phyloP scores from a whole-genome alignment of 2,329 filamentous ascomycete species.

The Huntiella moniliformis region DNA sequence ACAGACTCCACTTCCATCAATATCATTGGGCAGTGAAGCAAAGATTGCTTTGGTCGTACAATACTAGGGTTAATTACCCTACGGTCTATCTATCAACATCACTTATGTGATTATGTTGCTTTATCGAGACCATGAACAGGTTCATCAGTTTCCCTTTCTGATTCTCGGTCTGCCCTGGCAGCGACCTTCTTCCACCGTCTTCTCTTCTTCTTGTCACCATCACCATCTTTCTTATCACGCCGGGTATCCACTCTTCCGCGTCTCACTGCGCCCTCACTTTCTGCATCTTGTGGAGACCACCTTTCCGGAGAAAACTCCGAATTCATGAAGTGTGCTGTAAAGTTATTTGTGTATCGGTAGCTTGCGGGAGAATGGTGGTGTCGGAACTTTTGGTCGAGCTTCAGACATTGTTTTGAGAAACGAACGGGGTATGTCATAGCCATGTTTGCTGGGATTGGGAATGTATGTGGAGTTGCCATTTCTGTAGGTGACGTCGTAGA shows the following conservation, averaged over 20 bases:
- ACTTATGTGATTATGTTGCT: too few relatives aligned
- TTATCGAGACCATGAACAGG: too few relatives aligned
- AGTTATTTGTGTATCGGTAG: conserved; percentile 49
- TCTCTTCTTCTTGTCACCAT: background rate
- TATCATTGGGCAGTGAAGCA: too few relatives aligned
- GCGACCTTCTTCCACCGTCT: background rate
- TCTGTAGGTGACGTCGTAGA: too few relatives aligned
- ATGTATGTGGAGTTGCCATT: too few relatives aligned
- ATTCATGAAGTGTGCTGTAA: conserved; percentile 48
- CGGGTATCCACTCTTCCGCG: too few relatives aligned
- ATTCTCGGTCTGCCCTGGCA: background rate
- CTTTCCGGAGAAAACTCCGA: conserved; percentile 31
- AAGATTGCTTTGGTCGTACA: too few relatives aligned
- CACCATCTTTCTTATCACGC: conserved; percentile 13
- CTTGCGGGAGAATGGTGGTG: conserved; percentile 30
- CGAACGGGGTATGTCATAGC: conserved; percentile 30
- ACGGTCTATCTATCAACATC: too few relatives aligned
- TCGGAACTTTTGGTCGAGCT: conserved; percentile 23
- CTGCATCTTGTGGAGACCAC: conserved; percentile 22
- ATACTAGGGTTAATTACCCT: too few relatives aligned
- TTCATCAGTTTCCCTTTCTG: background rate
- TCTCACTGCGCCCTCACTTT: too few relatives aligned
- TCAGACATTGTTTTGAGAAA: conserved; percentile 36
- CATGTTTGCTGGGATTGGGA: conserved; percentile 17
- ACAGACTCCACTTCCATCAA: too few relatives aligned